phyloP scores from a whole-genome alignment of 192 early-diverging fungal genomes.

The Backusella sp. region DNA sequence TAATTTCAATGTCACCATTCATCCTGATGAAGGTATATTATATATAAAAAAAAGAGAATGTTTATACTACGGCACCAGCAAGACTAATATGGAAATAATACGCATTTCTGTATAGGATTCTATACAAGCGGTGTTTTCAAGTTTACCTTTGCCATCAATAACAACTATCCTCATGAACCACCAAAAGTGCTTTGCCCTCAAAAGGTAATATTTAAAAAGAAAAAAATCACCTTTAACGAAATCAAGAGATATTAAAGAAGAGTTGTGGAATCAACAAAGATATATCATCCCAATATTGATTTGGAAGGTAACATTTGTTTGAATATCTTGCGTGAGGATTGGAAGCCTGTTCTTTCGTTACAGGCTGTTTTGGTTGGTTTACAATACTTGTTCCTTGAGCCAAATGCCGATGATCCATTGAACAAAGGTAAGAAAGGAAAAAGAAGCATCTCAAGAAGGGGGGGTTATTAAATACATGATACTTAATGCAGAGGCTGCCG shows the following conservation, averaged over 20 bases:
- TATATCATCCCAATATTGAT: constrained; percentile 99
- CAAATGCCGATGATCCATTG: constrained; percentile 96
- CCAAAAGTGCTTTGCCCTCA: constrained; percentile 90
- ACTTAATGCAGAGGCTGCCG: constrained; percentile 70
- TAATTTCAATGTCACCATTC: constrained; percentile 79
- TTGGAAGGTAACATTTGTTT: constrained; percentile 95
- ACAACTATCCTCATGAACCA: constrained; percentile 93
- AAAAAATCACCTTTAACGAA: neutral
- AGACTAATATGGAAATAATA: constrained; percentile 12
- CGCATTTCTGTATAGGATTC: constrained; percentile 54
- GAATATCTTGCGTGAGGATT: constrained; percentile 97
- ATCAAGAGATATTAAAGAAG: too few species aligned
- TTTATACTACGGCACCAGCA: neutral
- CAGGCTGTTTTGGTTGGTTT: constrained; percentile 88
- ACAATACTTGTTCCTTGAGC: constrained; percentile 90
- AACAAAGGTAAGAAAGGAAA: constrained; percentile 72
- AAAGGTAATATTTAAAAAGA: constrained; percentile 54
- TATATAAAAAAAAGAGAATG: neutral
- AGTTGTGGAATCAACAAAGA: constrained; percentile 36
- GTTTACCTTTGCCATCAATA: constrained; percentile 81
- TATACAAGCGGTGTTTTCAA: constrained; percentile 82
- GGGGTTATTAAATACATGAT: neutral
- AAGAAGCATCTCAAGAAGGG: neutral
- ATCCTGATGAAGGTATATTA: constrained; percentile 78
- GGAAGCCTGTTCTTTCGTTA: constrained; percentile 97